phyloP scores from a whole-genome alignment of 1,284 basidiomycete genomes.

The Ustilago shanxiensis region DNA sequence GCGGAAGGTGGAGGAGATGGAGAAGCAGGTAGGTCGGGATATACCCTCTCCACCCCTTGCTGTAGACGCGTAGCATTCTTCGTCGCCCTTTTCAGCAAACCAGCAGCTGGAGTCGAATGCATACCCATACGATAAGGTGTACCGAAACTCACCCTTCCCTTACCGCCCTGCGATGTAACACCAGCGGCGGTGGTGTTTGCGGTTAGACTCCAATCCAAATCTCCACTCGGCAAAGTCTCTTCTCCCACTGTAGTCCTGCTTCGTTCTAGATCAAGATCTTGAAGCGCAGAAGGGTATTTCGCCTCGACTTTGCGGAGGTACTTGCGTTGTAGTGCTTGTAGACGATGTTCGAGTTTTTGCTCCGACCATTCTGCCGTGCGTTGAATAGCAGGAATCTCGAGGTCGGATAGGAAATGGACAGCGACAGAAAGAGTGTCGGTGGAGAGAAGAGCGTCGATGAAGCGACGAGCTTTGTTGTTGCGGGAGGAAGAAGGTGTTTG shows the following conservation, averaged over 20 bases:
- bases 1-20: background rate
- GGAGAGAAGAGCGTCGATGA: slow-evolving; percentile 23
- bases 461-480: background rate
- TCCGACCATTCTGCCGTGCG: slow-evolving; percentile 26
- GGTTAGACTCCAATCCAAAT: slow-evolving; percentile 43
- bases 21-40: background rate
- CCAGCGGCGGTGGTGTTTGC: background rate
- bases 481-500: background rate
- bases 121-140: slow-evolving; percentile 47
- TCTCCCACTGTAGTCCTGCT: slow-evolving; percentile 1
- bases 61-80: slow-evolving; percentile 8
- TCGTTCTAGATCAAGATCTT: background rate
- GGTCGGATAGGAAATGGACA: slow-evolving; percentile 23
- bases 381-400: background rate
- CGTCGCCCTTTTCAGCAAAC: slow-evolving; percentile 24
- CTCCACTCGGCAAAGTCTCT: slow-evolving; percentile 30
- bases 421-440: slow-evolving; percentile 12
- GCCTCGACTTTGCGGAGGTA: slow-evolving; percentile 32
- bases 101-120: slow-evolving; percentile 45
- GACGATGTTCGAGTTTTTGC: slow-evolving; percentile 26
- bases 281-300: slow-evolving; percentile 22
- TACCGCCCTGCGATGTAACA: background rate
- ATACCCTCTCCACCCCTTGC: background rate
- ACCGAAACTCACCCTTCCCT: slow-evolving; percentile 42
- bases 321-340: slow-evolving; percentile 44